phyloP scores from a whole-genome alignment of 164 flowering plant genomes.

The Tetracentron sinense region DNA sequence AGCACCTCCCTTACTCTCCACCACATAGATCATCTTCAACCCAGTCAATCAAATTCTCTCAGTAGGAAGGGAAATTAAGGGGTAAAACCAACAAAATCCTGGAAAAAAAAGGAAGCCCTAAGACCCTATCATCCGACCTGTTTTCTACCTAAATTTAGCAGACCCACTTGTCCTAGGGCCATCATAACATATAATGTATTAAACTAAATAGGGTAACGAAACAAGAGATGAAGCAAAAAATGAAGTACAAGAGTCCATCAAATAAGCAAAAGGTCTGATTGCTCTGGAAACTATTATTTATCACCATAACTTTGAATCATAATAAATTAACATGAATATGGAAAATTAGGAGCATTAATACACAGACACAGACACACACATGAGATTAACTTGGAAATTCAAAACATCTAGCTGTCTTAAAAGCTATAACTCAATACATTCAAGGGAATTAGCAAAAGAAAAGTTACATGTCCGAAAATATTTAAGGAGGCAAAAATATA shows the following conservation, averaged over 20 bases:
- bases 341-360: too few relatives aligned
- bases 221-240: too few relatives aligned
- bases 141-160: neutral
- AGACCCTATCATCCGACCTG: neutral
- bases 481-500: too few relatives aligned
- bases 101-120: conserved; percentile 12
- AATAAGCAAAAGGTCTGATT: neutral
- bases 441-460: neutral
- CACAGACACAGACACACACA: neutral
- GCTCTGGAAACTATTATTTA: too few relatives aligned
- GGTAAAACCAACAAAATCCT: conserved; percentile 26
- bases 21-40: conserved; percentile 62
- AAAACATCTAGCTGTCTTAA: neutral
- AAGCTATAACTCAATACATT: neutral
- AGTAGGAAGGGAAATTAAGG: neutral
- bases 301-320: neutral
- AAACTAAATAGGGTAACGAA: neutral
- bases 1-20: conserved; percentile 82
- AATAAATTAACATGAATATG: neutral
- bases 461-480: too few relatives aligned
- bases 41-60: conserved; percentile 3
- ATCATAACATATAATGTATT: neutral
- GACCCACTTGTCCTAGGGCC: neutral
- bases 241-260: neutral
- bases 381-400: neutral